Percentiles rank a stretch among this genome's conserved stretches.
Conservation (phyloP, 805 yeast genomes). For the Ogataea trehaloabstinens region DNA sequence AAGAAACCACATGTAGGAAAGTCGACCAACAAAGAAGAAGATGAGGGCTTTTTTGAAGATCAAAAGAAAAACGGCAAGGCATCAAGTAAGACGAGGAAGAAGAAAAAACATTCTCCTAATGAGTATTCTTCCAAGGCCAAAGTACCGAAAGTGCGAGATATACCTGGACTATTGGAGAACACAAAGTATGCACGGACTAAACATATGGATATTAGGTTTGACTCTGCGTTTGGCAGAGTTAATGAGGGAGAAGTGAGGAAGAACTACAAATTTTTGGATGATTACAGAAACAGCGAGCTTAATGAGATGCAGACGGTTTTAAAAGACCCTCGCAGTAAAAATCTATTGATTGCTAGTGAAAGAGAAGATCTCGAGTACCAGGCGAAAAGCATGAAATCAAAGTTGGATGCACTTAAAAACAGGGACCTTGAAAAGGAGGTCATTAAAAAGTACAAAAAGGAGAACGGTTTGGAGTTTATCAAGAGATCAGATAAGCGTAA, state of each 20-base stretch:
- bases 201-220: constrained; percentile 85
- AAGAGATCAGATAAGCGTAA: constrained; percentile 71
- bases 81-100: constrained; percentile 31
- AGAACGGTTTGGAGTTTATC: constrained; percentile 56
- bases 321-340: constrained; percentile 49
- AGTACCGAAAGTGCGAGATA: constrained; percentile 66
- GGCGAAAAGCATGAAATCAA: constrained; percentile 63
- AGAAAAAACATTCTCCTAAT: constrained; percentile 82
- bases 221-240: constrained; percentile 83
- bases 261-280: constrained; percentile 83
- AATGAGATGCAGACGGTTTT: constrained; percentile 53
- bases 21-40: constrained; percentile 1
- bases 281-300: constrained; percentile 76
- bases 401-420: constrained; percentile 65
- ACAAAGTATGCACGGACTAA: constrained; percentile 38
- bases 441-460: constrained; percentile 54
- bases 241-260: constrained; percentile 65
- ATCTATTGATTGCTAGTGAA: constrained; percentile 42
- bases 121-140: constrained; percentile 73
- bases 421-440: constrained; percentile 74
- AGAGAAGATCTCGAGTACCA: constrained; percentile 50
- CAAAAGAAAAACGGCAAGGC: constrained; percentile 21
- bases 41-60: constrained; percentile 38
- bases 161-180: constrained; percentile 58
- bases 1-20: constrained; percentile 15